phyloP scores from a whole-genome alignment of 2,329 filamentous ascomycete genomes.

The Nothopassalora personata region DNA sequence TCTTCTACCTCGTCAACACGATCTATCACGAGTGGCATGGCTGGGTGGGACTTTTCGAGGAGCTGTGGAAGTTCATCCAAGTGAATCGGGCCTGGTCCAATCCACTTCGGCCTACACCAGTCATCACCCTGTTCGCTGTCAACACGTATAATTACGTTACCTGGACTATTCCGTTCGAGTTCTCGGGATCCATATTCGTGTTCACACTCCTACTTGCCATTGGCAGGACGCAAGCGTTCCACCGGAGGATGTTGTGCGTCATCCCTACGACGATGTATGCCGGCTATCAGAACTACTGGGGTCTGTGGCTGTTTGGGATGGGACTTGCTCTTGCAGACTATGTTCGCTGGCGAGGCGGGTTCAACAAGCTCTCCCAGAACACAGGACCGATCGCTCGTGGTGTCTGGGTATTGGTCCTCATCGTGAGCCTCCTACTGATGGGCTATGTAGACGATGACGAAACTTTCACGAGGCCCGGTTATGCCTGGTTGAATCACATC shows the following conservation, averaged over 20 bases:
- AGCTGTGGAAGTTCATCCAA: not conserved
- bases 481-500: not conserved
- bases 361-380: not conserved
- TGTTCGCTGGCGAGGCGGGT: slow-evolving; percentile 1
- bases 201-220: slow-evolving; percentile 3
- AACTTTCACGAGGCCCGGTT: slow-evolving; percentile 1
- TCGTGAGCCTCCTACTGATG: slow-evolving; percentile 1
- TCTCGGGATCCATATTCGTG: slow-evolving; percentile 6
- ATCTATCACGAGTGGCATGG: not conserved
- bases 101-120: slow-evolving; percentile 1
- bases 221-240: not conserved
- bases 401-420: not conserved
- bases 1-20: not conserved
- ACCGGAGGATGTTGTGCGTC: not conserved
- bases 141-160: slow-evolving; percentile 5
- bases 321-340: slow-evolving; percentile 10
- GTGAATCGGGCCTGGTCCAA: not conserved
- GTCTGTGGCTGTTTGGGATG: slow-evolving; percentile 6
- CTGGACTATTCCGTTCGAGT: slow-evolving; percentile 11
- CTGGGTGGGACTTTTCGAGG: not conserved
- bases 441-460: not conserved
- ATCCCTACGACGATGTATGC: not conserved
- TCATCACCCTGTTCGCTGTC: not conserved
- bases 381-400: not conserved
- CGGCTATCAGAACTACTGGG: not conserved